Evolutionary conservation across 352 stramenopile species (phyloP), one percentile per base, ranked within the genome.

Genomic region (Hyaloperonospora brassicae): DNA sequence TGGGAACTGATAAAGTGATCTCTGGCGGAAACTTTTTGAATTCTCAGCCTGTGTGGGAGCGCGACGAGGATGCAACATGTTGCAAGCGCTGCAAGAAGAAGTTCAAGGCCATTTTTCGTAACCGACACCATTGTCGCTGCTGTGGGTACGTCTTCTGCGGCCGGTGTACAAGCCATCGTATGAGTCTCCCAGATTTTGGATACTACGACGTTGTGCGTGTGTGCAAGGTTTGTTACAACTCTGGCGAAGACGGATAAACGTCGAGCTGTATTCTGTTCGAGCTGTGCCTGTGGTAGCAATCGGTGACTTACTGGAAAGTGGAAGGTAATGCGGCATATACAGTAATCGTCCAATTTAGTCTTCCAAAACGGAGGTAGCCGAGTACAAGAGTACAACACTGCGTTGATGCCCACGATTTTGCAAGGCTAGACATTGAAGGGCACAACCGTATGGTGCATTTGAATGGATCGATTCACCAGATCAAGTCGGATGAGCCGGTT

Each of bases 21-120:
- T 79, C 80, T 2, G 60, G 72, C 22, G 62, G 61, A 2, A 84
- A 70, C 43, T 89, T 86, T 49, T 66, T 81, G 1, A 89, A 81
- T 41, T 75, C 80, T 5, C 83, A 93, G 66, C 83, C 83, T 9
- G 72, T 93, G 25, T 93, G 83, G 83, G 83, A 93, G 47, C 76
- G 76, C 27, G 80, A 93, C 46, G 79, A 78, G 46, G 83, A 93
- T 43, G 83, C 83, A 4, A 66, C 83, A 5, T 91, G 80, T 61
- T 93, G 83, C 64, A 91, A 93, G 62, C 78, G 79, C 2, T 93
- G 83, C 70, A 93, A 93, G 60, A 93, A 93, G 60, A 91, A 91
- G 53, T 93, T 93, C 58, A 93, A 91, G 58, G 72, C 83, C 6
- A 71, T 93, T 9, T 72, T 89, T 24, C 83, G 83, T 27, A 88